phyloP scores from a whole-genome alignment of 2,329 filamentous ascomycete species.

The Stachybotrys chlorohalonatus region DNA sequence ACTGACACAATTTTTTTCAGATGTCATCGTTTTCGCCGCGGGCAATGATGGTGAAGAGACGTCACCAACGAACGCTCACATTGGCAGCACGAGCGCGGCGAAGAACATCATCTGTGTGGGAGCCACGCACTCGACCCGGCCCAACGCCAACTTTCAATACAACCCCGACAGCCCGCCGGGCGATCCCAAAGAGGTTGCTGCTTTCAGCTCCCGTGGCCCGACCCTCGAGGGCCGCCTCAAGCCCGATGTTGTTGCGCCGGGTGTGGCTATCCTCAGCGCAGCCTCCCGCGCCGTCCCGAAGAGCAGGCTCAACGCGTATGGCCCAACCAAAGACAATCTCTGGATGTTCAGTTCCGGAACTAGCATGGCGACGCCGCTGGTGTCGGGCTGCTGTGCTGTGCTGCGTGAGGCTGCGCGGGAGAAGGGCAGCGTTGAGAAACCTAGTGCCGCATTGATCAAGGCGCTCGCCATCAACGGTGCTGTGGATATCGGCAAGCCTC shows the following conservation, averaged over 20 bases:
- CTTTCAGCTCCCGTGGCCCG: background rate
- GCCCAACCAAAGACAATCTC: background rate
- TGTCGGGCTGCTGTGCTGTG: background rate
- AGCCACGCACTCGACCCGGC: background rate
- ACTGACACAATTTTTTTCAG: background rate
- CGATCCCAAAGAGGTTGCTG: background rate
- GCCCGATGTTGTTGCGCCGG: background rate
- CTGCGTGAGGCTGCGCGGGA: background rate
- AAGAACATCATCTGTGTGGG: conserved; percentile 1
- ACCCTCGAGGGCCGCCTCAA: background rate
- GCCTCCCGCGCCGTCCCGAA: background rate
- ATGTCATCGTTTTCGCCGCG: background rate
- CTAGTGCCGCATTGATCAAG: conserved; percentile 1
- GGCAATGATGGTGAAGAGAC: background rate
- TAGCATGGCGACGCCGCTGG: background rate
- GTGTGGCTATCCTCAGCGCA: background rate
- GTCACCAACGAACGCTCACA: background rate
- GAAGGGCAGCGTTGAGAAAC: background rate
- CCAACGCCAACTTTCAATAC: background rate
- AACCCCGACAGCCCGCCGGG: background rate
- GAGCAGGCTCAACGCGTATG: background rate
- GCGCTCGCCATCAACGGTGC: background rate
- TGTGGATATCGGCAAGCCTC: background rate
- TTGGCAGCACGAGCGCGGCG: background rate
- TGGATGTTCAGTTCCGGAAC: background rate